phyloP scores from a whole-genome alignment of 208 protist species.

The Willaertia magna region DNA sequence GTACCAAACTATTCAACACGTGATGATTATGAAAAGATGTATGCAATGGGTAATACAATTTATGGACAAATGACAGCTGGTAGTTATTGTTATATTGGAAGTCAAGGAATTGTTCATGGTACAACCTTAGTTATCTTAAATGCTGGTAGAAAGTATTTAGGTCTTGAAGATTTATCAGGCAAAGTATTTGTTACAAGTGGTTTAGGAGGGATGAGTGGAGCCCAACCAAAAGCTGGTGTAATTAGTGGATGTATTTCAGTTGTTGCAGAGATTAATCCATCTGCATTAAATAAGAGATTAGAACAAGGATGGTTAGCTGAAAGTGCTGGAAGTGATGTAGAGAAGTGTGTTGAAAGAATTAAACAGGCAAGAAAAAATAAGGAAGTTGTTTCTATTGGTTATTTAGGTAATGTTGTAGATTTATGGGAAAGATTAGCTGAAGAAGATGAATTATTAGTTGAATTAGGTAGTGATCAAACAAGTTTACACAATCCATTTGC shows the following conservation, averaged over 20 bases:
- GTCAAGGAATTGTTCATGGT: constrained; percentile 72
- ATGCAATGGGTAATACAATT: constrained; percentile 29
- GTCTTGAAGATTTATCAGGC: constrained; percentile 21
- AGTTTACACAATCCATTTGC: constrained; percentile 68
- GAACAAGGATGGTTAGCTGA: constrained; percentile 60
- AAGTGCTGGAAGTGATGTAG: constrained; percentile 28
- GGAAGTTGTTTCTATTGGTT: constrained; percentile 48
- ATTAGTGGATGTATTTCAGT: constrained; percentile 58
- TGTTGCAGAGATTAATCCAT: constrained; percentile 52
- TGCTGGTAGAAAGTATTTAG: constrained; percentile 62
- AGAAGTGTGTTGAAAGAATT: constrained; percentile 37
- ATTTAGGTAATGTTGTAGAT: constrained; percentile 58
- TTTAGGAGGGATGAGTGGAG: background rate
- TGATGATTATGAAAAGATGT: constrained; percentile 40
- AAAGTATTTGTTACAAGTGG: constrained; percentile 59
- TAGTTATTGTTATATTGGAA: constrained; percentile 49
- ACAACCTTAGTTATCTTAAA: constrained; percentile 69
- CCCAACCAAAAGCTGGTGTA: constrained; percentile 35
- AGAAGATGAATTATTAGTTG: constrained; percentile 33
- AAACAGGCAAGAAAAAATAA: constrained; percentile 36
- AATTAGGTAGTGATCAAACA: constrained; percentile 69
- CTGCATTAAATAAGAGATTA: constrained; percentile 52
- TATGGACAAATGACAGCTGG: constrained; percentile 72
- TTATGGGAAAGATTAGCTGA: constrained; percentile 56
- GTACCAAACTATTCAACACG: constrained; percentile 67